phyloP scores from a whole-genome alignment of 2,329 filamentous ascomycete genomes.

The Pleurostoma richardsiae region DNA sequence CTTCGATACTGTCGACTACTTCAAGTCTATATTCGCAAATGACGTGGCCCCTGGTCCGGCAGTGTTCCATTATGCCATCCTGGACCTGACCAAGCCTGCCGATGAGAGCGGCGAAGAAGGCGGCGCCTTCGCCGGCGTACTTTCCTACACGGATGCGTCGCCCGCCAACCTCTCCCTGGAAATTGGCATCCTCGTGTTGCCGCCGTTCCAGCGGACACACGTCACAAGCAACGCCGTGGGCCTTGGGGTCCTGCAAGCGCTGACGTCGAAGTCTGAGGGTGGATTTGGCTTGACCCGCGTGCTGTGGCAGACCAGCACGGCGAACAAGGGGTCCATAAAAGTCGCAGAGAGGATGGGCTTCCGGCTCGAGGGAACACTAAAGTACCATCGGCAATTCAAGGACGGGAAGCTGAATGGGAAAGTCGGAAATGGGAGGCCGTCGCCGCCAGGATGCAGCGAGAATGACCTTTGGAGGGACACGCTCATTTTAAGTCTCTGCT shows the following conservation, averaged over 20 bases:
- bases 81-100: slow-evolving; percentile 19
- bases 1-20: slow-evolving; percentile 9
- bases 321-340: slow-evolving; percentile 16
- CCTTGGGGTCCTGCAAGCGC: slow-evolving; percentile 23
- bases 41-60: slow-evolving; percentile 3
- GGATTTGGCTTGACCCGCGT: slow-evolving; percentile 20
- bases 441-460: slow-evolving; percentile 14
- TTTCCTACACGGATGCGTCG: slow-evolving; percentile 17
- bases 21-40: slow-evolving; percentile 8
- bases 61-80: slow-evolving; percentile 15
- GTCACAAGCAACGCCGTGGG: slow-evolving; percentile 26
- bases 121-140: slow-evolving; percentile 21
- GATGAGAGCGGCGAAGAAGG: slow-evolving; percentile 16
- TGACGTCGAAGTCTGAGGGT: slow-evolving; percentile 8
- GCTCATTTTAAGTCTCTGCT: slow-evolving; percentile 18
- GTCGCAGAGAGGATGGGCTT: slow-evolving; percentile 27
- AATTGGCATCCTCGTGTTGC: slow-evolving; percentile 28
- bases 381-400: slow-evolving; percentile 22
- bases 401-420: slow-evolving; percentile 14
- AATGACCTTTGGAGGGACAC: slow-evolving; percentile 19
- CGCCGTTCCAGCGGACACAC: slow-evolving; percentile 25
- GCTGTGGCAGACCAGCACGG: slow-evolving; percentile 23
- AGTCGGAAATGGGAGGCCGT: slow-evolving; percentile 14
- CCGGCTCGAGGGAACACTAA: slow-evolving; percentile 20
- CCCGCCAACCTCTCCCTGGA: slow-evolving; percentile 14